Conservation (phyloP, 768 basidiomycete species). For the Lactarius tabidus region DNA sequence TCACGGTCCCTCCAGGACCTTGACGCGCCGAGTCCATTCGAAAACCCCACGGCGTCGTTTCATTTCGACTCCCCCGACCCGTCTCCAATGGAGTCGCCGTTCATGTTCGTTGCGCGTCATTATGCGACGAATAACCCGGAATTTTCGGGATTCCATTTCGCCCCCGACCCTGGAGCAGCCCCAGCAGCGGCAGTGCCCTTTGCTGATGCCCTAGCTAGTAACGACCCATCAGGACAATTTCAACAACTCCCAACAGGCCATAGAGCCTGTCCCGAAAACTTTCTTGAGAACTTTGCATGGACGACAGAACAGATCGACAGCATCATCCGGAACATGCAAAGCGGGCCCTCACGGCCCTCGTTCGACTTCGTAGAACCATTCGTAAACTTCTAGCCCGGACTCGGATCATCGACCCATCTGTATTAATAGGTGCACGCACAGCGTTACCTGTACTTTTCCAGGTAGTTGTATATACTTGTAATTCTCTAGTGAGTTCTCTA, state of each 20-base stretch:
- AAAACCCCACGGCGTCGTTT: neutral
- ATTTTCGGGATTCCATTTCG: constrained; percentile 1
- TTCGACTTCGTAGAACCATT: neutral
- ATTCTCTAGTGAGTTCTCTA: neutral
- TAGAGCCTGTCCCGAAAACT: neutral
- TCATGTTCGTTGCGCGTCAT: constrained; percentile 11
- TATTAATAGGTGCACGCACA: constrained; percentile 4
- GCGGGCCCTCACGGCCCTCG: neutral
- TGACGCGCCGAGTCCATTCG: neutral
- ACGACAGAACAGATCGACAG: constrained; percentile 9
- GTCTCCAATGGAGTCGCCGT: constrained; percentile 10
- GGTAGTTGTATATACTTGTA: constrained; percentile 18
- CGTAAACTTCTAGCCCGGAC: neutral
- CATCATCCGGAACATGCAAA: constrained; percentile 7
- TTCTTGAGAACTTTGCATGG: constrained; percentile 9
- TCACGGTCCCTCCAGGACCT: constrained; percentile 2
- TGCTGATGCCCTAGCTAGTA: neutral
- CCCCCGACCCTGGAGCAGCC: neutral
- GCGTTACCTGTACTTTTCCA: constrained; percentile 3
- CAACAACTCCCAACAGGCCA: neutral
- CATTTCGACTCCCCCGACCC: constrained; percentile 20
- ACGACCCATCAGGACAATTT: neutral
- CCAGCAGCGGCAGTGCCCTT: neutral
- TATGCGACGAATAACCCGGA: neutral
- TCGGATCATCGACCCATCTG: neutral